Evolutionary conservation across 192 early-diverging fungal genomes (phyloP).

Genomic region (Coemansia sp.): DNA sequence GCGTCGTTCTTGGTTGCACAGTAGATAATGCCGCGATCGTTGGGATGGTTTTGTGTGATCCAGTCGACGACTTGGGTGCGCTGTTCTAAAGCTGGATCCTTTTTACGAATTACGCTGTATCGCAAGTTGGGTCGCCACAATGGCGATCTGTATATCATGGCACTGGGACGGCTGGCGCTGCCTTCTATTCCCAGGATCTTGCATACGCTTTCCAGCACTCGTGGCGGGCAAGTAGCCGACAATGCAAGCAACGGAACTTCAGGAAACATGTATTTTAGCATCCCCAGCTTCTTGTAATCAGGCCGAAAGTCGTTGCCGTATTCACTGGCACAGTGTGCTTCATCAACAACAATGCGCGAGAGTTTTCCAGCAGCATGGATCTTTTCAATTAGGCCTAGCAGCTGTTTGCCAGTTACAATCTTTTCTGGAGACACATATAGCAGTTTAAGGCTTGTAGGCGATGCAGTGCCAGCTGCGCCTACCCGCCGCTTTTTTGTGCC

Average conservation of each 20-base stretch:
- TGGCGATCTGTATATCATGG: conserved; percentile 60
- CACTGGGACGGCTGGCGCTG: conserved; percentile 33
- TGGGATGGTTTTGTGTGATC: conserved; percentile 54
- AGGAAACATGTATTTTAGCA: conserved; percentile 58
- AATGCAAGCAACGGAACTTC: conserved; percentile 69
- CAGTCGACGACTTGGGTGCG: conserved; percentile 57
- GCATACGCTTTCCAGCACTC: conserved; percentile 55
- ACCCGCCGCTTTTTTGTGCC: conserved; percentile 13
- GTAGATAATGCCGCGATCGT: conserved; percentile 65
- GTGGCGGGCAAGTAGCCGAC: conserved; percentile 70
- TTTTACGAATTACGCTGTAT: conserved; percentile 60
- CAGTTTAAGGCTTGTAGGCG: conserved; percentile 20
- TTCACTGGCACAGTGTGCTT: conserved; percentile 56
- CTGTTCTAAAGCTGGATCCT: conserved; percentile 34
- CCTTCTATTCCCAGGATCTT: conserved; percentile 55
- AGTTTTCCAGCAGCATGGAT: conserved; percentile 40
- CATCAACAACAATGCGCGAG: conserved; percentile 54
- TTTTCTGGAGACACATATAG: conserved; percentile 58
- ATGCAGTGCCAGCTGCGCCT: background rate
- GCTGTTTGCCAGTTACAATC: conserved; percentile 48
- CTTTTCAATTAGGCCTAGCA: conserved; percentile 46
- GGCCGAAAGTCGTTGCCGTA: conserved; percentile 60
- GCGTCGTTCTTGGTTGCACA: conserved; percentile 66
- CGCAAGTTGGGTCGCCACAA: conserved; percentile 63
- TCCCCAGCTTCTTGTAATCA: conserved; percentile 53